phyloP scores from a whole-genome alignment of 73 alveolate species.

The Paramecium biaurelia region DNA sequence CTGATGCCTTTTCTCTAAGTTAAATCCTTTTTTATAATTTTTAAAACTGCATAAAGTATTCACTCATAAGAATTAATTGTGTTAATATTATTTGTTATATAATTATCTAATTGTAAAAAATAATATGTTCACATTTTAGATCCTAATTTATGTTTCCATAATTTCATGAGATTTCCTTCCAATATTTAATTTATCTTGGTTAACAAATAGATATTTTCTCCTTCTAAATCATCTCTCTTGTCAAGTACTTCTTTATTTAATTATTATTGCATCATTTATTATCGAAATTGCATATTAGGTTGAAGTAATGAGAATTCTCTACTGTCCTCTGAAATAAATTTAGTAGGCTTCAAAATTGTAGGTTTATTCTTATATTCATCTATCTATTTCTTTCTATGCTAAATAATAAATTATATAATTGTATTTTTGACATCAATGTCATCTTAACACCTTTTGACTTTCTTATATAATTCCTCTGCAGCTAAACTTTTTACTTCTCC shows the following conservation, averaged over 20 bases:
- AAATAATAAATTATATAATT: background rate
- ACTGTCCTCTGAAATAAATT: slow-evolving; percentile 52
- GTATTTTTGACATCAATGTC: slow-evolving; percentile 23
- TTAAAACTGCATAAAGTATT: background rate
- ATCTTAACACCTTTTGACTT: background rate
- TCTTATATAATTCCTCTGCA: background rate
- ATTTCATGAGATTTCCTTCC: slow-evolving; percentile 55
- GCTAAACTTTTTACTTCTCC: background rate
- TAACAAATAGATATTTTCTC: slow-evolving; percentile 16
- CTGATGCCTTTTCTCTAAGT: slow-evolving; percentile 1
- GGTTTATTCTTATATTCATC: slow-evolving; percentile 42
- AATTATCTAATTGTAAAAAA: background rate
- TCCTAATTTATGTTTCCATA: slow-evolving; percentile 55
- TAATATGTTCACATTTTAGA: background rate
- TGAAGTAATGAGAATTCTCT: slow-evolving; percentile 54
- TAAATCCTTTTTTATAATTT: background rate
- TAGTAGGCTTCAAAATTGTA: background rate
- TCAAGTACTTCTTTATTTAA: slow-evolving; percentile 41
- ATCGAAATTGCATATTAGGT: slow-evolving; percentile 44
- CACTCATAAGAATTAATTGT: background rate
- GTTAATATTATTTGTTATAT: background rate
- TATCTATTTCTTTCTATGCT: slow-evolving; percentile 29
- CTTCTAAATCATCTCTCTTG: slow-evolving; percentile 54
- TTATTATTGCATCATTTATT: slow-evolving; percentile 20
- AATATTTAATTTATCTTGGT: slow-evolving; percentile 44